These are phyloP conservation scores for Pythium vanterpoolii DNA, from an alignment of 352 stramenopile genomes.

Conservation along the genomic window DNA sequence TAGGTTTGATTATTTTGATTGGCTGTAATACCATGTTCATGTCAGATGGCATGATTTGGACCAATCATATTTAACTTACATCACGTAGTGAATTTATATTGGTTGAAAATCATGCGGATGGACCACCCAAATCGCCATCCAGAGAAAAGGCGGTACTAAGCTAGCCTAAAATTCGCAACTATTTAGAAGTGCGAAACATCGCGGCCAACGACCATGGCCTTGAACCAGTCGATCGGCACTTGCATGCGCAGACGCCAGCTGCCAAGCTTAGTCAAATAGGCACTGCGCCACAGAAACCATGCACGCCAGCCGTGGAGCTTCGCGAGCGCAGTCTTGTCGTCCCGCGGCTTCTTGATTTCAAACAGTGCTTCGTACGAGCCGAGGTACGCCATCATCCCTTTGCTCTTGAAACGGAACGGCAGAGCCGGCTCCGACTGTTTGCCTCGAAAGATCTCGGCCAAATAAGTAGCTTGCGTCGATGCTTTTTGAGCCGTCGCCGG, in stretches of 20 bases:
- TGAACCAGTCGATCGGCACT: slow-evolving; percentile 97
- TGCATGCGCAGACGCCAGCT: slow-evolving; percentile 91
- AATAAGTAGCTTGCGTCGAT: slow-evolving; percentile 66
- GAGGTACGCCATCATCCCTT: slow-evolving; percentile 94
- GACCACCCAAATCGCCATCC: slow-evolving; percentile 21
- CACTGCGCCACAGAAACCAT: slow-evolving; percentile 92
- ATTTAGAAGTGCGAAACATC: slow-evolving; percentile 92
- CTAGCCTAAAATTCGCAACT: background rate
- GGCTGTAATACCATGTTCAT: slow-evolving; percentile 3
- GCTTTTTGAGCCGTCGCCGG: slow-evolving; percentile 93
- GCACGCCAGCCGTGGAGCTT: slow-evolving; percentile 85
- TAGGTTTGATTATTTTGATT: slow-evolving; percentile 19
- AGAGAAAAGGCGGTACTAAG: too few relatives aligned
- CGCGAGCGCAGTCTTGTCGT: slow-evolving; percentile 37
- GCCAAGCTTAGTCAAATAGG: slow-evolving; percentile 95
- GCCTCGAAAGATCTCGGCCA: slow-evolving; percentile 52
- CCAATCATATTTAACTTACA: slow-evolving; percentile 4
- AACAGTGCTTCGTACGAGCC: slow-evolving; percentile 93
- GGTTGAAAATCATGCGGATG: slow-evolving; percentile 1
- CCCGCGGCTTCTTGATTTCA: slow-evolving; percentile 45
- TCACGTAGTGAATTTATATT: slow-evolving; percentile 6
- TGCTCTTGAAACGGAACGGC: slow-evolving; percentile 71
- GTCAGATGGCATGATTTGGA: background rate
- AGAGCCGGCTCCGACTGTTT: slow-evolving; percentile 43
- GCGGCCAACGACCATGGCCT: slow-evolving; percentile 94